Evolutionary conservation across 2,329 filamentous ascomycete species (phyloP), one percentile per base, ranked within the genome.

Genomic region (Ceratocystis eucalypticola): DNA sequence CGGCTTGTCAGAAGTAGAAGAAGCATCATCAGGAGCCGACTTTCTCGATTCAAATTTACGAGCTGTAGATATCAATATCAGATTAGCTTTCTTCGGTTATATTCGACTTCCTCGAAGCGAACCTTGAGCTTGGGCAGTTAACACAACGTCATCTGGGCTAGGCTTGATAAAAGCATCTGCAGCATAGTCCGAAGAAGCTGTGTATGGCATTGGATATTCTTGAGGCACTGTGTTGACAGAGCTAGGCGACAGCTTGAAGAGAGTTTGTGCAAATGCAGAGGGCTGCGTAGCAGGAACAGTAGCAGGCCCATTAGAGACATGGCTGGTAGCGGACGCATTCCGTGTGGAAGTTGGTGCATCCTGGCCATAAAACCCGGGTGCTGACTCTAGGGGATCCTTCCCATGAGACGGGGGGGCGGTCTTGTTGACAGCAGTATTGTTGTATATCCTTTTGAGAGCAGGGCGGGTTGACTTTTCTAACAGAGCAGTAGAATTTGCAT

Each of bases 111-210:
- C 33, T 68, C 65, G 62, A 73, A 78, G 82, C 85, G 86, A 89
- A 91, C 88, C 88, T 90, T 91, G 88, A 77, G 87, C 87, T 80
- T 96, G 93, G 71, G 92, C 93, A 75, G 87, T 85, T 69, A 91
- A 81, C 72, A 96, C 89, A 73, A 94, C 78, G 75, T 96, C 92
- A 78, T 97, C 92, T 71, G 92, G 92, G 76, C 92, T 96, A 66
- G 93, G 92, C 74, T 85, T 84, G 80, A 87, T 80, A 77, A 96
- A 96, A 68, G 86, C 84, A 73, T 84, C 79, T 72, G 80, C 73
- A 76, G 79, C 73, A 74, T 80, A 80, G 66, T 77, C 75, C 37
- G 80, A 75, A 50, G 79, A 79, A 15, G 76, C 76, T 70, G 79
- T 76, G 68, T 83, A 83, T 64, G 82, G 81, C 72, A 83, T 76